Evolutionary conservation across 257 asterid species (phyloP).

Genomic region (Osmanthus fragrans): DNA sequence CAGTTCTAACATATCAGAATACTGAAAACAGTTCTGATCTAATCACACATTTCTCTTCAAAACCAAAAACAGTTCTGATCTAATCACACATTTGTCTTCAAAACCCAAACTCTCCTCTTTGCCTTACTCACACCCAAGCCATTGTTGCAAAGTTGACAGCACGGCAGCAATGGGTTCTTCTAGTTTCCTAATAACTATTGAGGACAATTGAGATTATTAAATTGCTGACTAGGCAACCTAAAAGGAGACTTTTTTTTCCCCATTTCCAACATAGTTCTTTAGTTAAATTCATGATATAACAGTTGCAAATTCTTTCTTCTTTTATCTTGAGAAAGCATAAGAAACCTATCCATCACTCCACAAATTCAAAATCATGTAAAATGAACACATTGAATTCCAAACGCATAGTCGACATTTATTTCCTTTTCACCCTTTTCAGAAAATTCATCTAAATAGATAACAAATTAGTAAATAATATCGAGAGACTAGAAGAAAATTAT

Average conservation of each 20-base stretch:
- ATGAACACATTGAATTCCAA: neutral
- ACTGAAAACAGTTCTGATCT: neutral
- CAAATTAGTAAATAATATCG: neutral
- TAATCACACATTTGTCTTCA: neutral
- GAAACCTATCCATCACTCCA: neutral
- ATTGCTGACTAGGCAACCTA: neutral
- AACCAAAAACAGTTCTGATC: neutral
- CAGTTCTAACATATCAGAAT: neutral
- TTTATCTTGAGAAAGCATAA: neutral
- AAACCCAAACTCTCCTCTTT: neutral
- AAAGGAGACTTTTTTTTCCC: neutral
- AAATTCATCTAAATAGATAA: neutral
- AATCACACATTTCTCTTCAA: neutral
- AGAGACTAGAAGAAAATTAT: neutral
- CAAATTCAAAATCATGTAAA: neutral
- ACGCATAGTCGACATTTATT: neutral
- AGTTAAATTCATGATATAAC: neutral
- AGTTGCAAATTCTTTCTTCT: neutral
- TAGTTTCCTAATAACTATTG: neutral
- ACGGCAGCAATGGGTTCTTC: neutral
- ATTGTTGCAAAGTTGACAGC: neutral
- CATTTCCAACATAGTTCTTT: neutral
- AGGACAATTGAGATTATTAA: neutral
- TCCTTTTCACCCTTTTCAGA: neutral
- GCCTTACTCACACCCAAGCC: neutral